A percentile compares a stretch with the other conserved stretches of the same genome.
Evolutionary conservation across 2,329 filamentous ascomycete genomes (phyloP).

Genomic region (Uncinocarpus reesii): DNA sequence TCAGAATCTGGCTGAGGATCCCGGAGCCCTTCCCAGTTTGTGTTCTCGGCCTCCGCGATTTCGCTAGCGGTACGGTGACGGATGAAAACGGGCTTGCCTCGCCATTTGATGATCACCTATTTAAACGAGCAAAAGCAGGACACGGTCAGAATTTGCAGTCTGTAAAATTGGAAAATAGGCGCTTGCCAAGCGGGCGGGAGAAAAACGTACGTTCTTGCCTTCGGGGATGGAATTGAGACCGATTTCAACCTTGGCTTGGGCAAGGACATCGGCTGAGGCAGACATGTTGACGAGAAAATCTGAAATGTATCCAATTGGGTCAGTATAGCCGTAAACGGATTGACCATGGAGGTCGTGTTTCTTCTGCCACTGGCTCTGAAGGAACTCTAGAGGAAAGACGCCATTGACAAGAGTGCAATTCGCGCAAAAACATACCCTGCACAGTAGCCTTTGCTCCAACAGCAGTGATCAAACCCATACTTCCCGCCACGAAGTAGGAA

Average conservation of each 20-base stretch:
- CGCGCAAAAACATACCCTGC: slow-evolving; percentile 59
- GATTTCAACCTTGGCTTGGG: slow-evolving; percentile 99
- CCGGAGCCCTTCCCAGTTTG: slow-evolving; percentile 71
- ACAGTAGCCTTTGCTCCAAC: slow-evolving; percentile 96
- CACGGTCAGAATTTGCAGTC: background rate
- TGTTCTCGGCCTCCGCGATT: slow-evolving; percentile 87
- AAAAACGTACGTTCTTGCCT: slow-evolving; percentile 84
- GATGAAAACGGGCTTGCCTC: slow-evolving; percentile 99
- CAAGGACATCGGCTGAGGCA: slow-evolving; percentile 93
- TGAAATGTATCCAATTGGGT: slow-evolving; percentile 36
- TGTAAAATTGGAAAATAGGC: no score
- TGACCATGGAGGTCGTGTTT: background rate
- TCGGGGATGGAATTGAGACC: slow-evolving; percentile 86
- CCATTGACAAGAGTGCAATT: no score
- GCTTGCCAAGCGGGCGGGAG: no score
- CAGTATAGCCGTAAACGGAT: slow-evolving; percentile 1
- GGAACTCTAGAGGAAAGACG: no score
- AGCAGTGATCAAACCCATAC: slow-evolving; percentile 82
- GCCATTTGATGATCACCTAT: slow-evolving; percentile 98
- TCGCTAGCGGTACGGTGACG: slow-evolving; percentile 89
- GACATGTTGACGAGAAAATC: slow-evolving; percentile 99
- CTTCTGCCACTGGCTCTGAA: no score
- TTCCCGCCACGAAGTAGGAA: slow-evolving; percentile 97
- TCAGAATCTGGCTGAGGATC: slow-evolving; percentile 86
- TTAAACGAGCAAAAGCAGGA: background rate